Base-by-base conservation (phyloP, 305 asterid genomes). In the Fraxinus floribunda region DNA sequence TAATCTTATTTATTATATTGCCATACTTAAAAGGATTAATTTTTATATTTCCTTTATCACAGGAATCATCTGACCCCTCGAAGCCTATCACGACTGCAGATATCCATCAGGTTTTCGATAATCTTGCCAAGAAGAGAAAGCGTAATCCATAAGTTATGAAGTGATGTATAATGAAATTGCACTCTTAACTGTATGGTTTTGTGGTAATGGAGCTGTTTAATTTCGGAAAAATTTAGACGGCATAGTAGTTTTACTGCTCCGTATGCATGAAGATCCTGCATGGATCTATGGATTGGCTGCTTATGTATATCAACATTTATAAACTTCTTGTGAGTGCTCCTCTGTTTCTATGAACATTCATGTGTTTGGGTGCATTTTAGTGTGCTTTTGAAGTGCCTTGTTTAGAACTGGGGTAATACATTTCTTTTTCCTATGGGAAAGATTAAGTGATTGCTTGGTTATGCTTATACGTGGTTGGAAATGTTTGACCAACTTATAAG, bases 91-190 rank as follows among this genome's bases (percentile, higher is more conserved):
- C 98, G 35, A 77, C 98, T 35, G 98, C 89, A 60, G 99, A 96
- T 86, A 84, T 96, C 79, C 95, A 92, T 82, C 97, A 92, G 92
- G 90, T 96, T 32, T 96, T 96, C 10, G 95, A 96, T 84, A 96
- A 96, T 87, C 98, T 96, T 82, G 91, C 95, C 78, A 94, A 93
- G 91, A 93, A 93, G 89, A 88, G 99, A 60, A 92, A 89, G 89
- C 97, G 97, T 7, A 68, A 76, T 80, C 80, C 80, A 7, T 94
- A 81, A 87, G 88, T 84, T 82, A 29, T 85, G 64, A 52, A 39
- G 44, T 22, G 41, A 68, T 52, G 15, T 39, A 16, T 2, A 66
- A 68, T 26, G 55, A 26, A 70, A 38, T 80, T 24, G 26, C 68
- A 36, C 22, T 55, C 36, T 44, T 39, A 82, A 46, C 20, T 76